Base-by-base conservation (phyloP, 2,329 filamentous ascomycete genomes). In the Alternaria longipes region DNA sequence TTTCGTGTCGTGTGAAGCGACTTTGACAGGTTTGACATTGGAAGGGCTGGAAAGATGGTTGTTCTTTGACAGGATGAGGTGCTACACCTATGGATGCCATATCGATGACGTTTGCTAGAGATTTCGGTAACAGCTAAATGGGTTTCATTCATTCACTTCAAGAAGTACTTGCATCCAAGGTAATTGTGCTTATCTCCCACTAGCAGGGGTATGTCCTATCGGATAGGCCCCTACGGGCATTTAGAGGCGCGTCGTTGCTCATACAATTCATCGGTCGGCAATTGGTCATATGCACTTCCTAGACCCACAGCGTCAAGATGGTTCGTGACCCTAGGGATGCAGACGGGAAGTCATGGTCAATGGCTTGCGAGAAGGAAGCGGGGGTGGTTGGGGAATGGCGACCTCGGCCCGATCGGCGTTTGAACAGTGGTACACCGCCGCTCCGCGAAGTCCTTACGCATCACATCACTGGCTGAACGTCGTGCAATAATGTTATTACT, bases 1-100 rank as follows among this genome's bases (percentile, higher is more conserved):
- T 70, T 61, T 70, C 68, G 40, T 67, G 63, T 32, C 66, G 64
- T 12, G 66, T 70, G 42, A 70, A 70, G 51, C 68, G 66, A 38
- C 66, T 66, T 24, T 69, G 66, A 30, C 66, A 69, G 20, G 66
- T 45, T 5, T 61, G 34, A 28, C 66, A 70, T 38, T 69, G 61
- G 34, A 66, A 70, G 4, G 68, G 66, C 30, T 70, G 68, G 28
- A 63, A 66, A 12, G 67, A 36, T 20, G 60, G 41, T 46, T 49
- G 45, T 8, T 28, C 20, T 26, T 28, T 26, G 22, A 8, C 24
- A 16, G 8, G 8, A 26, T 47, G 16, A 11, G 28, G 20, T 28
- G 26, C 20, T 11, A 32, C 28, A 24, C 20, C 12, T 3, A 56
- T 51, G 32, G 57, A 54, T 36, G 34, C 34, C 34, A 36, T 36